These are phyloP conservation scores for Zelonia costaricensis DNA, from an alignment of 208 protist genomes.

Conservation along the genomic window DNA sequence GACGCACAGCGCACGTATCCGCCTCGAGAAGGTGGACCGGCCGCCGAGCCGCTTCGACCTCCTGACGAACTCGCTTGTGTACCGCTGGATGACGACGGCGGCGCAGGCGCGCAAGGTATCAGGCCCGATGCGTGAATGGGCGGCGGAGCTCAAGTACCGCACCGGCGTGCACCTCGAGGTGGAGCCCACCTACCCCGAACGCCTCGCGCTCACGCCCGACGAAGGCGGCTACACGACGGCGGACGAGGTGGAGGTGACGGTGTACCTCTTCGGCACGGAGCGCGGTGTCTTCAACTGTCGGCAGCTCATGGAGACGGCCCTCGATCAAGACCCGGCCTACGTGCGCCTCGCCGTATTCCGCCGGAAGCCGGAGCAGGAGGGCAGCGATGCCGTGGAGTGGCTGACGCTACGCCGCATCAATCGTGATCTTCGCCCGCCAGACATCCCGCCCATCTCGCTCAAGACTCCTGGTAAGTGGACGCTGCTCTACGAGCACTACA, in stretches of 20 bases:
- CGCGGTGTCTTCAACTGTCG: conserved; percentile 86
- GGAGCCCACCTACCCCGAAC: conserved; percentile 74
- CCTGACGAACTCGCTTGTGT: conserved; percentile 88
- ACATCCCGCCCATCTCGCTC: conserved; percentile 90
- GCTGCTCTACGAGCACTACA: conserved; percentile 86
- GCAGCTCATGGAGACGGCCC: conserved; percentile 82
- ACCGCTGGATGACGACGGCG: conserved; percentile 87
- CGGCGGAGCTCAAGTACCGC: conserved; percentile 88
- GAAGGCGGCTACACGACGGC: conserved; percentile 65
- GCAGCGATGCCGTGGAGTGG: conserved; percentile 72
- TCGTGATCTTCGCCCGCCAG: conserved; percentile 81
- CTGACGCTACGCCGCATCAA: conserved; percentile 90
- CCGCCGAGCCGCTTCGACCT: conserved; percentile 85
- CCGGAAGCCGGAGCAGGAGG: conserved; percentile 34
- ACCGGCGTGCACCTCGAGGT: conserved; percentile 89
- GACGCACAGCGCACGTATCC: conserved; percentile 35
- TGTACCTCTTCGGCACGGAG: conserved; percentile 91
- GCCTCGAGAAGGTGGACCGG: conserved; percentile 61
- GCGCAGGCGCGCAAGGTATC: conserved; percentile 70
- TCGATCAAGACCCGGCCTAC: conserved; percentile 81
- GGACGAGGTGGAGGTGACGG: conserved; percentile 88
- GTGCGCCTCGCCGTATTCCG: conserved; percentile 89
- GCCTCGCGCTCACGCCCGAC: conserved; percentile 23
- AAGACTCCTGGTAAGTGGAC: conserved; percentile 93
- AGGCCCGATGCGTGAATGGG: conserved; percentile 91